A percentile compares a stretch with the other conserved stretches of the same genome.
These are phyloP conservation scores for Cryphonectria parasitica DNA, from an alignment of 2,329 filamentous ascomycete species.

Conservation along the genomic window DNA sequence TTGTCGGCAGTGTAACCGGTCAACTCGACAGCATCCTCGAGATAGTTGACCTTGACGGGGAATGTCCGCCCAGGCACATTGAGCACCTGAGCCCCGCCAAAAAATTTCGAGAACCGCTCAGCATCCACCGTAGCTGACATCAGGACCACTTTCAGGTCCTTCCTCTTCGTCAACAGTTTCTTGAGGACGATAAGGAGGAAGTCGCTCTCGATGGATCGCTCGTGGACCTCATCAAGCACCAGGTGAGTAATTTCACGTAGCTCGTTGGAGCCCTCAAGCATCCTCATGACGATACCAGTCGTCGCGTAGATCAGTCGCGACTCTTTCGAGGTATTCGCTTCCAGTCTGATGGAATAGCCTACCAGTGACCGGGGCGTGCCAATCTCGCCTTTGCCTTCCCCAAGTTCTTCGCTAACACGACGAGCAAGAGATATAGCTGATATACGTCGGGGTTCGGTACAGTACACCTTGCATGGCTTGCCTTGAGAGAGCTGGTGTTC, in stretches of 20 bases:
- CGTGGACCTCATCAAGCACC: constrained; percentile 96
- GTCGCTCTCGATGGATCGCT: constrained; percentile 94
- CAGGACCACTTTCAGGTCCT: constrained; percentile 86
- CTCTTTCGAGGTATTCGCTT: constrained; percentile 80
- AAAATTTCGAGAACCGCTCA: constrained; percentile 85
- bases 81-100: constrained; percentile 82
- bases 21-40: constrained; percentile 90
- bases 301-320: constrained; percentile 91
- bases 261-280: constrained; percentile 89
- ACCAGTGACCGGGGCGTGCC: constrained; percentile 84
- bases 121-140: constrained; percentile 99
- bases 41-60: constrained; percentile 82
- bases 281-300: constrained; percentile 92
- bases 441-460: constrained; percentile 92
- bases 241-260: constrained; percentile 90
- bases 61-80: constrained; percentile 93
- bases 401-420: constrained; percentile 92
- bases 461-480: constrained; percentile 87
- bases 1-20: constrained; percentile 72
- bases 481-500: constrained; percentile 85
- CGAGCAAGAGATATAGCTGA: constrained; percentile 93
- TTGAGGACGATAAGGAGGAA: constrained; percentile 92
- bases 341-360: constrained; percentile 91
- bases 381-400: constrained; percentile 79
- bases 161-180: constrained; percentile 74